Evolutionary conservation across 2,329 filamentous ascomycete species (phyloP).

Genomic region (Magnaporthiopsis poae): DNA sequence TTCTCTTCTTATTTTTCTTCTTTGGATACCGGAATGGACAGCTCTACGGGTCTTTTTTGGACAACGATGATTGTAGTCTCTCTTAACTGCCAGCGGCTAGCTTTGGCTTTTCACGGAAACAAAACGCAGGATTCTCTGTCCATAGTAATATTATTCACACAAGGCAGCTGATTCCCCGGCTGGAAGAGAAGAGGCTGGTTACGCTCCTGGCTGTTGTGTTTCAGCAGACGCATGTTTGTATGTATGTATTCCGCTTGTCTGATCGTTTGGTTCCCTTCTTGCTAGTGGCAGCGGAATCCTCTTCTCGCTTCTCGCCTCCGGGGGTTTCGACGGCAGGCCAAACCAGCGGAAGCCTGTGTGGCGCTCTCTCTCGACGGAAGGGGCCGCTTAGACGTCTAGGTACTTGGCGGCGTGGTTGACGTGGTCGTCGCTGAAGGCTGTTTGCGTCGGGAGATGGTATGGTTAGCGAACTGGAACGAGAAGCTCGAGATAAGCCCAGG

Average conservation of each 20-base stretch:
- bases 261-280: too few relatives aligned
- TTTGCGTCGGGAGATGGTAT: background rate
- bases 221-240: too few relatives aligned
- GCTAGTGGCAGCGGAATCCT: too few relatives aligned
- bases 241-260: too few relatives aligned
- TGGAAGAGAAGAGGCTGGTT: too few relatives aligned
- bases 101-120: background rate
- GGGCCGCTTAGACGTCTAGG: slow-evolving; percentile 28
- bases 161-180: background rate
- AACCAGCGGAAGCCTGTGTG: too few relatives aligned
- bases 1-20: background rate
- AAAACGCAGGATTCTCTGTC: slow-evolving; percentile 1
- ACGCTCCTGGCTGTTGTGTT: too few relatives aligned
- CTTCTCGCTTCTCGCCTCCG: too few relatives aligned
- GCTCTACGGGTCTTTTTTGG: background rate
- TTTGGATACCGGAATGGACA: background rate
- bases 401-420: slow-evolving; percentile 85
- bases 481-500: too few relatives aligned
- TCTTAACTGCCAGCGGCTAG: background rate
- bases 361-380: background rate
- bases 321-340: too few relatives aligned
- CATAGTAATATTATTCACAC: background rate
- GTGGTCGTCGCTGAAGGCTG: slow-evolving; percentile 76
- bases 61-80: background rate
- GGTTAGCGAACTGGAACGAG: too few relatives aligned